Evolutionary conservation across 805 yeast genomes (phyloP).

Genomic region (Lipomyces japonicus): DNA sequence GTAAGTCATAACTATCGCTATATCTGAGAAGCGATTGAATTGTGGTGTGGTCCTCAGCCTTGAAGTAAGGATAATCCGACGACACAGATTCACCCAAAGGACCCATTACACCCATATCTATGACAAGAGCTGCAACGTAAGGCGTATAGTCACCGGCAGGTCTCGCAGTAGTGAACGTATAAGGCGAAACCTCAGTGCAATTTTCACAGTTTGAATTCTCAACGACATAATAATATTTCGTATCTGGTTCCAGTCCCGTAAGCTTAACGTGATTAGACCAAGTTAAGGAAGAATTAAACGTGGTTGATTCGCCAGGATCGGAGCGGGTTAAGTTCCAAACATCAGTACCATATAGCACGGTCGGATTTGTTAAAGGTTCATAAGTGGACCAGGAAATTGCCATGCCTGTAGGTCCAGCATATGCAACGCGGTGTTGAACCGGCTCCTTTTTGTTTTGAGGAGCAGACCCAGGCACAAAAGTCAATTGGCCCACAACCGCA

Average conservation of each 20-base stretch:
- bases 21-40: slow-evolving; percentile 26
- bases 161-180: slow-evolving; percentile 26
- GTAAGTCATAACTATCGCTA: slow-evolving; percentile 18
- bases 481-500: neutral
- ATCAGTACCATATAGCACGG: slow-evolving; percentile 31
- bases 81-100: slow-evolving; percentile 12
- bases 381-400: slow-evolving; percentile 34
- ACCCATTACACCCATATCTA: slow-evolving; percentile 29
- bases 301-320: slow-evolving; percentile 26
- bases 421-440: slow-evolving; percentile 31
- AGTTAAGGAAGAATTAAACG: slow-evolving; percentile 31
- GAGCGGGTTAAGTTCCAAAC: slow-evolving; percentile 16
- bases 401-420: slow-evolving; percentile 31
- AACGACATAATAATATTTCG: slow-evolving; percentile 35
- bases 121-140: slow-evolving; percentile 22
- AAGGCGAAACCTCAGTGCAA: slow-evolving; percentile 17
- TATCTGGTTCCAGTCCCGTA: slow-evolving; percentile 31
- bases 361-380: slow-evolving; percentile 26
- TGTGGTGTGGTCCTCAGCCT: slow-evolving; percentile 16
- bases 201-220: slow-evolving; percentile 25
- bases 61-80: slow-evolving; percentile 15
- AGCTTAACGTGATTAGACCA: slow-evolving; percentile 34
- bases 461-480: slow-evolving; percentile 18
- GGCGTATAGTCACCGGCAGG: slow-evolving; percentile 24
- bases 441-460: slow-evolving; percentile 19